Evolutionary conservation across 1,284 basidiomycete genomes (phyloP).

Genomic region (Meripilus lineatus): DNA sequence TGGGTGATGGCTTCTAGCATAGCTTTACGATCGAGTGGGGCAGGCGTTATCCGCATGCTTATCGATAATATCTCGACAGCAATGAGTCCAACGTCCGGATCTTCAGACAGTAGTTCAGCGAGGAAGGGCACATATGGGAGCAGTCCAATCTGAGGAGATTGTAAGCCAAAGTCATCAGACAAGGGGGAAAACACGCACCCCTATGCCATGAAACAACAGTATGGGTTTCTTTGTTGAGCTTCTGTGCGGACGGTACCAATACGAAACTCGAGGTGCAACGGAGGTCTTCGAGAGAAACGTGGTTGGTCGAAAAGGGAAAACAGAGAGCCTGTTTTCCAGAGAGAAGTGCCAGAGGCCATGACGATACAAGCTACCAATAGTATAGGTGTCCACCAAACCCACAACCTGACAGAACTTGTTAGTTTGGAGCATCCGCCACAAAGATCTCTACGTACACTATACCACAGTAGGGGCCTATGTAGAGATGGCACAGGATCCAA

Average conservation of each 20-base stretch:
- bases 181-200: slow-evolving; percentile 33
- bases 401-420: slow-evolving; percentile 40
- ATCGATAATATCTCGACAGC: slow-evolving; percentile 56
- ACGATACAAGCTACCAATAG: slow-evolving; percentile 32
- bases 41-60: slow-evolving; percentile 50
- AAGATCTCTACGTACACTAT: slow-evolving; percentile 42
- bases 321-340: slow-evolving; percentile 30
- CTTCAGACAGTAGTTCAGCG: slow-evolving; percentile 33
- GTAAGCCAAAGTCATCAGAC: neutral
- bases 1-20: slow-evolving; percentile 32
- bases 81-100: slow-evolving; percentile 48
- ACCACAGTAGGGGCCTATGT: slow-evolving; percentile 61
- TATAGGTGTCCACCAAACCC: slow-evolving; percentile 41
- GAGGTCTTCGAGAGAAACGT: slow-evolving; percentile 38
- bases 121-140: slow-evolving; percentile 52
- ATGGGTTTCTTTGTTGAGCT: slow-evolving; percentile 44
- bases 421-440: neutral
- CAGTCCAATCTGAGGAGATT: slow-evolving; percentile 46
- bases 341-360: slow-evolving; percentile 53
- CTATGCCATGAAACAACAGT: slow-evolving; percentile 63
- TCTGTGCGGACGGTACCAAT: slow-evolving; percentile 59
- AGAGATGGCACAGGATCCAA: slow-evolving; percentile 49
- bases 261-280: slow-evolving; percentile 38
- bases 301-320: slow-evolving; percentile 49
- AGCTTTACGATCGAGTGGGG: slow-evolving; percentile 35